These are phyloP conservation scores for Phaeotremella skinneri DNA, from an alignment of 768 basidiomycete genomes.

Conservation along the genomic window DNA sequence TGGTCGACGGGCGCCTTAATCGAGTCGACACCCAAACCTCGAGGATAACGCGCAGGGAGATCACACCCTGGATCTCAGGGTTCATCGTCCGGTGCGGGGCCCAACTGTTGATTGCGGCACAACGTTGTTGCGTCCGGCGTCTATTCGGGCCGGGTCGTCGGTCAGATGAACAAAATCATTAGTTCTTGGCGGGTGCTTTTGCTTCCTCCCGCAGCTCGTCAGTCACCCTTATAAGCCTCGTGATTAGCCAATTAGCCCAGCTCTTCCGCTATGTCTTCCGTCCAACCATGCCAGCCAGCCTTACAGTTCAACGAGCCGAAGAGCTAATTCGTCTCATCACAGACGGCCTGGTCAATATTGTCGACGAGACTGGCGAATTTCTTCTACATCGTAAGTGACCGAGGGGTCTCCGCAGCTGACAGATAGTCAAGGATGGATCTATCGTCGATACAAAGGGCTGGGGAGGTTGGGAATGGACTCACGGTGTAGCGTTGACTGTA, in stretches of 20 bases:
- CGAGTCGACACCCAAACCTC: no score
- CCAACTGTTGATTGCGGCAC: no score
- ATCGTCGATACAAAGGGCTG: slow-evolving; percentile 62
- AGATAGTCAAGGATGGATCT: slow-evolving; percentile 56
- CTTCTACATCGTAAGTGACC: slow-evolving; percentile 51
- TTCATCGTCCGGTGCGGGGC: neutral
- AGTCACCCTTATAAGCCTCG: no score
- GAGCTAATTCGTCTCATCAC: slow-evolving; percentile 43
- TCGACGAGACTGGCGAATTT: slow-evolving; percentile 60
- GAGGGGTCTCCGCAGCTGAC: neutral
- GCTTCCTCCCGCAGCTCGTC: no score
- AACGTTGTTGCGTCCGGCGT: neutral
- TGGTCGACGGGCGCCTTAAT: no score
- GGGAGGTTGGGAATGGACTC: slow-evolving; percentile 60
- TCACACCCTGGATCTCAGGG: no score
- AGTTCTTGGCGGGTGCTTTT: no score
- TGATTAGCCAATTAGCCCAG: no score
- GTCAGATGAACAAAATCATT: no score
- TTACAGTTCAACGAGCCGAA: slow-evolving; percentile 32
- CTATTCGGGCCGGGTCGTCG: no score
- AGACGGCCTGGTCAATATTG: slow-evolving; percentile 56
- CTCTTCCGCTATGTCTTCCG: no score
- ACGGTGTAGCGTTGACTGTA: slow-evolving; percentile 45
- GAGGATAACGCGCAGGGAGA: no score
- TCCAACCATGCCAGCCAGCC: neutral